A percentile compares a stretch with the other conserved stretches of the same genome.
phyloP scores from a whole-genome alignment of 257 asterid species.

The Solanum neorickii region DNA sequence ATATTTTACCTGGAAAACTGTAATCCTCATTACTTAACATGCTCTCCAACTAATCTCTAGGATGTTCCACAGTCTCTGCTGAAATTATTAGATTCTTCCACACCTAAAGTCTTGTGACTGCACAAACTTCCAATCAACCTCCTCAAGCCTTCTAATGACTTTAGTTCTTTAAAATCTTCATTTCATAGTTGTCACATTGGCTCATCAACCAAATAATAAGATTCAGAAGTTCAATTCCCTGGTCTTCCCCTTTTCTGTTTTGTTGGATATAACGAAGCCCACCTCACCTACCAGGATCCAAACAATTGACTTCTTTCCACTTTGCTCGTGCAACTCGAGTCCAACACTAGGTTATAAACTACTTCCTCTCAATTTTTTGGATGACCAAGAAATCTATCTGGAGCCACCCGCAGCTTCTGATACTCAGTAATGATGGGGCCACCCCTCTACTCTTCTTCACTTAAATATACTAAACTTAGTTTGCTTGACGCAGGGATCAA shows the following conservation, averaged over 20 bases:
- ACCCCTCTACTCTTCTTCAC: neutral
- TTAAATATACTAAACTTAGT: neutral
- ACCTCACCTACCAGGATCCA: neutral
- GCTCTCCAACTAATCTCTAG: neutral
- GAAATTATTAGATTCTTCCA: neutral
- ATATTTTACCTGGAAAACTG: neutral
- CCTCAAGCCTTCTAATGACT: neutral
- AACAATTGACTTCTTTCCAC: neutral
- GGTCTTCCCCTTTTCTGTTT: neutral
- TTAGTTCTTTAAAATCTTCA: neutral
- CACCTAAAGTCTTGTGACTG: neutral
- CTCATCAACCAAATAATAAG: neutral
- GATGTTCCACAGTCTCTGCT: neutral
- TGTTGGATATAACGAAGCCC: neutral
- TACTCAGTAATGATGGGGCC: neutral
- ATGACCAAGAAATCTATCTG: neutral
- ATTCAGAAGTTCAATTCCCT: neutral
- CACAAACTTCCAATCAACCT: neutral
- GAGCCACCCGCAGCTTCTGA: neutral
- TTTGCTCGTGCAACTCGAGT: neutral
- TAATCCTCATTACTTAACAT: neutral
- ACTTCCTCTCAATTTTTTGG: neutral
- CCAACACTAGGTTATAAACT: neutral
- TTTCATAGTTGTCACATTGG: neutral
- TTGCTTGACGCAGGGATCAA: neutral